Base-by-base conservation (phyloP, 2,329 filamentous ascomycete genomes). In the Pseudogymnoascus sp. region DNA sequence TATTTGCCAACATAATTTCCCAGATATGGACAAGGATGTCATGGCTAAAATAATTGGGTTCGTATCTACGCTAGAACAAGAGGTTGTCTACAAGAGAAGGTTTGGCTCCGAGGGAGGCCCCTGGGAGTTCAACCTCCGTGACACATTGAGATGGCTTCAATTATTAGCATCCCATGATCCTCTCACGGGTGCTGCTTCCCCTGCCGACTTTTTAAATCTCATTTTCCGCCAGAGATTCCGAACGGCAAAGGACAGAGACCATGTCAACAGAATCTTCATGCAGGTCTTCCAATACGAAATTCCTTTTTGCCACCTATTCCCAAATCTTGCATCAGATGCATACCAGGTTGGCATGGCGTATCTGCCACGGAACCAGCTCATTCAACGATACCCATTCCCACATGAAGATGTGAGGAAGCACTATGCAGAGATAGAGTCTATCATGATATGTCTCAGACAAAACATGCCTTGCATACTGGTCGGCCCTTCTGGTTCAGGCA, bases 71-170 rank as follows among this genome's bases (percentile, higher is more conserved):
- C 79, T 97, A 8, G 91, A 96, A 66, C 80, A 84, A 31, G 84
- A 89, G 37, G 85, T 96, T 26, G 80, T 86, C 4, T 79, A 82
- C 29, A 77, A 81, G 61, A 81, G 80, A 65, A 75, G 78, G 0
- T 87, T 88, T 68, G 86, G 85, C 1, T 77, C 79, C 0, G 82
- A 86, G 67, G 86, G 86, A 13, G 90, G 88, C 6, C 95, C 96
- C 1, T 99, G 92, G 95, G 95, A 97, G 72, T 95, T 96, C 73
- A 99, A 96, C 71, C 78, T 99, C 67, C 88, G 92, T 74, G 93
- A 97, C 74, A 90, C 91, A 2, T 84, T 95, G 63, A 84, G 93
- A 65, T 97, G 93, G 93, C 78, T 97, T 59, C 84, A 89, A 68
- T 76, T 97, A 13, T 78, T 90, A 33, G 82, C 83, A 10, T 83